Conservation (phyloP, 345 rosid species). For the Hibiscus tridactylites region DNA sequence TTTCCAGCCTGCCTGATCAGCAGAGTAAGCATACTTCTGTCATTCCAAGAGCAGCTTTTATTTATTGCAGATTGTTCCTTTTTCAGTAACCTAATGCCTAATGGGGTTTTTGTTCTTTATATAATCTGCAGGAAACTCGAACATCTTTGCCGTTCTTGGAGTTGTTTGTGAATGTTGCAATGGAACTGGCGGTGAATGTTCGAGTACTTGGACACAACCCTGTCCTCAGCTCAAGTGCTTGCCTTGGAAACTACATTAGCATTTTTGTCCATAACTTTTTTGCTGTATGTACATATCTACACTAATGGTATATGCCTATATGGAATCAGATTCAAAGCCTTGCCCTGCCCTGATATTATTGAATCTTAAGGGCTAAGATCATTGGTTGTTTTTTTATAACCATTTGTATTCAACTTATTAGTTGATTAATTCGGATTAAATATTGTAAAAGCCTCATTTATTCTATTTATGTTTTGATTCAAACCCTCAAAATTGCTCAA, state of each 20-base stretch:
- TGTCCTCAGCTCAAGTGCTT: conserved; percentile 44
- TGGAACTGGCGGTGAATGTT: conserved; percentile 28
- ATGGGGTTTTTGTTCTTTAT: neutral
- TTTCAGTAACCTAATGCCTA: neutral
- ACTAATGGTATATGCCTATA: neutral
- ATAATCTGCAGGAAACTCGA: conserved; percentile 20
- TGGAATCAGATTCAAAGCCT: neutral
- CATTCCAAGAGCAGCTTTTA: neutral
- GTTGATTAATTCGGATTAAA: no score
- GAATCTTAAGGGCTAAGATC: neutral
- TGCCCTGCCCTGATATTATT: neutral
- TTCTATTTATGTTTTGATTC: no score
- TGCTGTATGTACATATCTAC: neutral
- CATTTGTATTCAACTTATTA: no score
- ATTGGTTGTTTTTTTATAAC: no score
- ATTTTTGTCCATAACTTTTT: neutral
- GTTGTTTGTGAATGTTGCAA: conserved; percentile 60
- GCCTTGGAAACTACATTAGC: conserved; percentile 41
- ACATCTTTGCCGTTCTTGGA: conserved; percentile 40
- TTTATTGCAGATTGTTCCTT: neutral
- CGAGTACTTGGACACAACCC: conserved; percentile 32
- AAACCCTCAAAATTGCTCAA: no score
- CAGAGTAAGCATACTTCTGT: conserved; percentile 4
- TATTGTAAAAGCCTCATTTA: no score
- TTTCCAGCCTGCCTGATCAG: conserved; percentile 2